Conservation (phyloP, 345 rosid genomes). For the Sisymbrium altissimum region DNA sequence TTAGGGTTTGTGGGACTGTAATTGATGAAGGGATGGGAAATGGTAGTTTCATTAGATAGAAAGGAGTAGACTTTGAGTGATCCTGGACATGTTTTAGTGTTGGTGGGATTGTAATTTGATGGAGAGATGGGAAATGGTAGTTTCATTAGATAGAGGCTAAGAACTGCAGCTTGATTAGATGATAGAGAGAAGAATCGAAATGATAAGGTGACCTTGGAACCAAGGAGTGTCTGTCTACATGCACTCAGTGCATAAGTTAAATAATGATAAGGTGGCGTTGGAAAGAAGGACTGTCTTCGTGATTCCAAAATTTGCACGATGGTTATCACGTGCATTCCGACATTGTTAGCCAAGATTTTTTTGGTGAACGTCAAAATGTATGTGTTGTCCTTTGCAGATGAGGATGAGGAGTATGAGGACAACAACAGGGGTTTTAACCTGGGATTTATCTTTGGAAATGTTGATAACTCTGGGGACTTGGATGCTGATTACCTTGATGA, state of each 20-base stretch:
- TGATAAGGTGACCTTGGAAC: conserved; percentile 5
- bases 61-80: no score
- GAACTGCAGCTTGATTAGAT: background rate
- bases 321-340: background rate
- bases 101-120: conserved; percentile 3
- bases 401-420: conserved; percentile 83
- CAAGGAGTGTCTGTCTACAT: background rate
- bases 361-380: conserved; percentile 1
- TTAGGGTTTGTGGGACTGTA: no score
- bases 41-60: no score
- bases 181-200: background rate
- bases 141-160: background rate
- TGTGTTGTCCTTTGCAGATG: conserved; percentile 40
- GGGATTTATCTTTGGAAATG: conserved; percentile 97
- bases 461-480: conserved; percentile 91
- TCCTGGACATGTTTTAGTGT: conserved; percentile 15
- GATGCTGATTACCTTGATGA: conserved; percentile 98
- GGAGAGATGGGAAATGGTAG: background rate
- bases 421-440: conserved; percentile 64
- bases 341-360: background rate
- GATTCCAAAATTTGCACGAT: background rate
- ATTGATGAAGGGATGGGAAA: no score
- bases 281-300: background rate
- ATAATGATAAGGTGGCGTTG: background rate
- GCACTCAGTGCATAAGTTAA: background rate